phyloP scores from a whole-genome alignment of 441 rosid species.

The Erodium trifolium region DNA sequence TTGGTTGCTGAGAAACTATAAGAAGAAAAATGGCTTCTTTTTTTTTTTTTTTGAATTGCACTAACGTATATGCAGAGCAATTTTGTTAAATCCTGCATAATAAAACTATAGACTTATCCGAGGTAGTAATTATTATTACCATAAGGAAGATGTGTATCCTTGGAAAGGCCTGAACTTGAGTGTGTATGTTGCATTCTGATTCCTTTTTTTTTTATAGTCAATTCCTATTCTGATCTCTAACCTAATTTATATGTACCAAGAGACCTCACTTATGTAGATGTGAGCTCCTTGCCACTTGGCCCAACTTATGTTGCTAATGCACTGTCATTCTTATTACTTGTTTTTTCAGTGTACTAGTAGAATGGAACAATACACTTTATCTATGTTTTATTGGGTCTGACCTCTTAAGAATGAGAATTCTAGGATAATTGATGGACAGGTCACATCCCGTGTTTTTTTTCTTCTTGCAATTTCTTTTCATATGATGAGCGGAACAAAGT shows the following conservation, averaged over 20 bases:
- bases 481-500: neutral
- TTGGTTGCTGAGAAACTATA: constrained; percentile 1
- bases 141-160: neutral
- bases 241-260: no score
- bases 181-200: neutral
- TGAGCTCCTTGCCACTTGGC: no score
- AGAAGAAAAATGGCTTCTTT: neutral
- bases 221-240: no score
- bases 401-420: neutral
- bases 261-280: no score
- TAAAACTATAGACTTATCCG: neutral
- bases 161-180: neutral
- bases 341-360: neutral
- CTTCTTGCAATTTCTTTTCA: neutral
- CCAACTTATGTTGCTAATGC: no score
- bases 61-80: neutral
- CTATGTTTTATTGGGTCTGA: neutral
- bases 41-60: neutral
- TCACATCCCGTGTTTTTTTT: neutral
- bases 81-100: neutral
- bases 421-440: neutral
- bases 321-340: neutral
- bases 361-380: neutral
- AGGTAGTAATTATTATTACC: neutral
- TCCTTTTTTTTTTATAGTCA: neutral